Base-by-base conservation (phyloP, 306 rosid genomes). In the Quercus cerris region DNA sequence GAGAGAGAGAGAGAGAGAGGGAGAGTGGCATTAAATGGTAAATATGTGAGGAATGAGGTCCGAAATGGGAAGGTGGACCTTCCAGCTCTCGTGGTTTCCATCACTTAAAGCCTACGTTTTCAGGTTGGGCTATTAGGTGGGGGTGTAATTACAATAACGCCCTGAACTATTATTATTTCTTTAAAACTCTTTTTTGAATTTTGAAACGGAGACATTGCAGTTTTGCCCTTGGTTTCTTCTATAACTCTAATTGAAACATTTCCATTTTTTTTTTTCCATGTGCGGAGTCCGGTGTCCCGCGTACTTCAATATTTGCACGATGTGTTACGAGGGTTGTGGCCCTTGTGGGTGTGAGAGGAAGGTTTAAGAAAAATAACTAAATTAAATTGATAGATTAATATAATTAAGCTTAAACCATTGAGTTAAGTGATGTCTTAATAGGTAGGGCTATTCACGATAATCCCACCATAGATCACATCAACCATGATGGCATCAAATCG, bases 31-130 rank as follows among this genome's bases (percentile, higher is more conserved):
- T 33, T 77, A 54, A 78, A 46, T 75, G 81, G 90, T 82, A 84
- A 88, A 79, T 82, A 33, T 52, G 54, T 46, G 61, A 20, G 56
- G 35, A 52, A 84, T 67, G 30, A 85, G 73, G 84, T 76, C 86
- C 73, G 84, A 86, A 84, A 81, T 81, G 77, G 91, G 78, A 55
- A 75, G 77, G n/a, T 76, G 79, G 81, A 10, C 67, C 54, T 81
- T 66, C 67, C 56, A 62, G 86, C 72, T 46, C 46, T 55, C 64
- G 73, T 46, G 67, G 84, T 77, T 81, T 88, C 93, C 69, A 77
- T 93, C 82, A 56, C 84, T 90, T 86, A 19, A 84, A 80, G 87
- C 81, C 77, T 84, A 89, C 90, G 88, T 86, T 86, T 73, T 79
- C 80, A 73, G 76, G 74, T 57, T 71, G 83, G 20, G 77, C 78